Percentiles rank a stretch among this genome's conserved stretches.
Conservation (phyloP, 1,284 basidiomycete genomes). For the Tremellales sp. region DNA sequence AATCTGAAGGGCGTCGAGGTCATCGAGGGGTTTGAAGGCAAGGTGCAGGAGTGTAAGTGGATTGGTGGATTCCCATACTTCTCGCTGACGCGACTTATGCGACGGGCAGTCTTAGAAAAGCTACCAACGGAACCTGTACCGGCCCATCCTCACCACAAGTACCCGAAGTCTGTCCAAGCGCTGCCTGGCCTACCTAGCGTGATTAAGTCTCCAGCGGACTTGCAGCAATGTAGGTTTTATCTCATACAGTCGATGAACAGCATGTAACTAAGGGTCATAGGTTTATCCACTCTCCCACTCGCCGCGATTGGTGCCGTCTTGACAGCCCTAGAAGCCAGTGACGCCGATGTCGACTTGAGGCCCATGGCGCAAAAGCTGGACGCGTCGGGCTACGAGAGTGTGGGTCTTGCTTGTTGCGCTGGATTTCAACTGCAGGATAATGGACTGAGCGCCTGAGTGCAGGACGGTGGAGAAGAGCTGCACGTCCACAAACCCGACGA, state of each 20-base stretch:
- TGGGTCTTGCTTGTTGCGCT: conserved; percentile 7
- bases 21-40: conserved; percentile 38
- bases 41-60: conserved; percentile 43
- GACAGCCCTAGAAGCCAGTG: conserved; percentile 41
- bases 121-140: conserved; percentile 36
- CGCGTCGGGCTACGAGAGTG: conserved; percentile 46
- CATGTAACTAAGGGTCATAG: too few relatives aligned
- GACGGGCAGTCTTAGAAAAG: conserved; percentile 14
- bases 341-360: conserved; percentile 27
- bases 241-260: too few relatives aligned
- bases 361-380: conserved; percentile 32
- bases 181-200: conserved; percentile 32
- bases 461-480: conserved; percentile 42
- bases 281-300: conserved; percentile 42
- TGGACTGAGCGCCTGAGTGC: neutral
- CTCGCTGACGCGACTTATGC: neutral
- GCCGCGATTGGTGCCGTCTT: conserved; percentile 39
- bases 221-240: conserved; percentile 42
- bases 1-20: conserved; percentile 41
- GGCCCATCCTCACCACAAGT: conserved; percentile 46
- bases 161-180: conserved; percentile 45
- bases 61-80: neutral
- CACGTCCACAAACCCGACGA: conserved; percentile 17
- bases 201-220: conserved; percentile 42
- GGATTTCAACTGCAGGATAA: neutral